phyloP scores from a whole-genome alignment of 345 rosid species.

The Gynandropsis gynandra region DNA sequence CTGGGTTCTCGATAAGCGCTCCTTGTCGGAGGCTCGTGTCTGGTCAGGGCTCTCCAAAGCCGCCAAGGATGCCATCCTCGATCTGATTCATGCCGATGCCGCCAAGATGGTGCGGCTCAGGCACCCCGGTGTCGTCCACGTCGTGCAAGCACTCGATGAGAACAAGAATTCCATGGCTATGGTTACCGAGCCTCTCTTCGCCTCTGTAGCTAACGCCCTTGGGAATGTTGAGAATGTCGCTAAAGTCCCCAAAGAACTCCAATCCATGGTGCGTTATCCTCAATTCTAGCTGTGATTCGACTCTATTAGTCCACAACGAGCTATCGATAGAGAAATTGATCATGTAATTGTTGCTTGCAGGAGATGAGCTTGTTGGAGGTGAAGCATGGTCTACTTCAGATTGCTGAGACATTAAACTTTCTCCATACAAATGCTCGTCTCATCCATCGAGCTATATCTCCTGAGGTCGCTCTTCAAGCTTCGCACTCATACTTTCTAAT shows the following conservation, averaged over 20 bases:
- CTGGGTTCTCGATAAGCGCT: slow-evolving; percentile 86
- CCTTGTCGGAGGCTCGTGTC: slow-evolving; percentile 61
- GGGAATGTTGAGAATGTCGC: slow-evolving; percentile 64
- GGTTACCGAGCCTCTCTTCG: slow-evolving; percentile 89
- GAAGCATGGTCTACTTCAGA: slow-evolving; percentile 89
- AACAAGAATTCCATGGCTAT: slow-evolving; percentile 87
- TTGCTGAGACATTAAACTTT: slow-evolving; percentile 84
- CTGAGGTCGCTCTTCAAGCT: slow-evolving; percentile 47
- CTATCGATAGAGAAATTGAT: too few relatives aligned
- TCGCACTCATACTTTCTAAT: neutral
- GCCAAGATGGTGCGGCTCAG: slow-evolving; percentile 68
- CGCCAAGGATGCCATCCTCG: slow-evolving; percentile 72
- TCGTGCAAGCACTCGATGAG: slow-evolving; percentile 98
- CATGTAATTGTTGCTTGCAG: slow-evolving; percentile 34
- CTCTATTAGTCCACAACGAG: too few relatives aligned
- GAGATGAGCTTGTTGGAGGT: slow-evolving; percentile 94
- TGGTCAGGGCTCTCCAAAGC: slow-evolving; percentile 75
- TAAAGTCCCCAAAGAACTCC: slow-evolving; percentile 72
- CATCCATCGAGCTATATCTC: slow-evolving; percentile 77
- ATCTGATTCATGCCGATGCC: slow-evolving; percentile 73
- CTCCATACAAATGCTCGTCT: slow-evolving; percentile 83
- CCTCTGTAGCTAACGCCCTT: slow-evolving; percentile 76
- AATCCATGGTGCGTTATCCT: slow-evolving; percentile 50
- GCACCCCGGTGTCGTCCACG: slow-evolving; percentile 92
- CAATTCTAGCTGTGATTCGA: too few relatives aligned